phyloP scores from a whole-genome alignment of 805 yeast genomes.

The Saturnispora gosingensis region DNA sequence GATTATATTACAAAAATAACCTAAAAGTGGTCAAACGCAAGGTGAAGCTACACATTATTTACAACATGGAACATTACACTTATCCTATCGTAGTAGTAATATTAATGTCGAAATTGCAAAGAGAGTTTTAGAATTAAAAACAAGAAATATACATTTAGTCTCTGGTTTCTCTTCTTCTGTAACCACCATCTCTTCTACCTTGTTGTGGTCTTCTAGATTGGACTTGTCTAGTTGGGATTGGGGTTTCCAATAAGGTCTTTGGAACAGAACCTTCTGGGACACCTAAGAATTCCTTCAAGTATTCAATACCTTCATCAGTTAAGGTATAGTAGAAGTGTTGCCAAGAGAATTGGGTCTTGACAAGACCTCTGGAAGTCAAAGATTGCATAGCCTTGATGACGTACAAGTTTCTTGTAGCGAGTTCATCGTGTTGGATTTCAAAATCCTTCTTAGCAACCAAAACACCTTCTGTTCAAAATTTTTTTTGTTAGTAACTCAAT shows the following conservation, averaged over 20 bases:
- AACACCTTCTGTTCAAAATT: conserved; percentile 75
- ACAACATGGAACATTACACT: not conserved
- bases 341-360: conserved; percentile 99
- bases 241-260: conserved; percentile 91
- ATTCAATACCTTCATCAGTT: conserved; percentile 99
- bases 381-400: conserved; percentile 99
- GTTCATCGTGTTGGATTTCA: conserved; percentile 96
- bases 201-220: conserved; percentile 25
- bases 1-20: not conserved
- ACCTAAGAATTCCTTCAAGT: conserved; percentile 96
- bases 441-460: conserved; percentile 99
- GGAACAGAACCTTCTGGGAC: conserved; percentile 98
- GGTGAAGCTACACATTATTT: not conserved
- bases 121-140: conserved; percentile 7
- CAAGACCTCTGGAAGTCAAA: conserved; percentile 96
- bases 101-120: conserved; percentile 1
- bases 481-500: conserved; percentile 15
- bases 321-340: conserved; percentile 99
- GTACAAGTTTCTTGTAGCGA: conserved; percentile 95
- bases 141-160: conserved; percentile 21
- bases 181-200: conserved; percentile 48
- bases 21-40: not conserved
- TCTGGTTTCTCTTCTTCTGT: conserved; percentile 51
- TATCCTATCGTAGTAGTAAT: not conserved
- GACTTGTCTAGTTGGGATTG: conserved; percentile 67